Percentiles rank a stretch among this genome's conserved stretches.
Conservation (phyloP, 1,139 yeast species). For the Suhomyces bolitotheri region DNA sequence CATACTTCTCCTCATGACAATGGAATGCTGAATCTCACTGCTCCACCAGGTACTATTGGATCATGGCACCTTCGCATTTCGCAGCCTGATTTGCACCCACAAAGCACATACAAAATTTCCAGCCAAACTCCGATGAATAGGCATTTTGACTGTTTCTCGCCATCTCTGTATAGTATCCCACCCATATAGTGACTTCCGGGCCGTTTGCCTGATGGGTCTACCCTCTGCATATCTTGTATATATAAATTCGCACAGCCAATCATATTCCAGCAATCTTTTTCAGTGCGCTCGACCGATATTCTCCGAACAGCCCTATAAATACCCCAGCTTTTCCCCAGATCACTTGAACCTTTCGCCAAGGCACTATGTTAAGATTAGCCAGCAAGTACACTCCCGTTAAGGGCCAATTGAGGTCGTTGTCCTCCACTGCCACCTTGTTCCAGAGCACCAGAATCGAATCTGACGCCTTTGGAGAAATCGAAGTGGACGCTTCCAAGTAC, state of each 20-base stretch:
- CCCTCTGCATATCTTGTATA: slow-evolving; percentile 1
- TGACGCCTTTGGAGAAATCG: slow-evolving; percentile 24
- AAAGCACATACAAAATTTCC: too few relatives aligned
- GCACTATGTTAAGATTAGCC: slow-evolving; percentile 32
- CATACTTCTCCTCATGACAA: too few relatives aligned
- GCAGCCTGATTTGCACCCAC: background rate
- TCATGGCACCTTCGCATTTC: background rate
- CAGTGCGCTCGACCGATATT: slow-evolving; percentile 9
- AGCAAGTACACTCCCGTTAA: slow-evolving; percentile 18
- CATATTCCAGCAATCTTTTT: slow-evolving; percentile 11
- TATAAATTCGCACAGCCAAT: slow-evolving; percentile 16
- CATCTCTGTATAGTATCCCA: too few relatives aligned
- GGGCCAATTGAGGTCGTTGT: slow-evolving; percentile 29
- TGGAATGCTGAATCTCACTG: too few relatives aligned
- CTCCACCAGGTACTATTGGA: too few relatives aligned
- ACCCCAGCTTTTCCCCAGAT: slow-evolving; percentile 9
- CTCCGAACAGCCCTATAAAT: slow-evolving; percentile 5
- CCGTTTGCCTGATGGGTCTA: too few relatives aligned
- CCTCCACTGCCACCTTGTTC: slow-evolving; percentile 27
- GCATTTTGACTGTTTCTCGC: too few relatives aligned
- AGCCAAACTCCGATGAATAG: too few relatives aligned
- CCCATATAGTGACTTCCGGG: too few relatives aligned
- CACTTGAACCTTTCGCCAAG: background rate
- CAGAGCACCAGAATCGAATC: slow-evolving; percentile 24
- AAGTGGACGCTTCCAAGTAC: slow-evolving; percentile 20